phyloP scores from a whole-genome alignment of 1,284 basidiomycete species.

The Leccinum subfulvum region DNA sequence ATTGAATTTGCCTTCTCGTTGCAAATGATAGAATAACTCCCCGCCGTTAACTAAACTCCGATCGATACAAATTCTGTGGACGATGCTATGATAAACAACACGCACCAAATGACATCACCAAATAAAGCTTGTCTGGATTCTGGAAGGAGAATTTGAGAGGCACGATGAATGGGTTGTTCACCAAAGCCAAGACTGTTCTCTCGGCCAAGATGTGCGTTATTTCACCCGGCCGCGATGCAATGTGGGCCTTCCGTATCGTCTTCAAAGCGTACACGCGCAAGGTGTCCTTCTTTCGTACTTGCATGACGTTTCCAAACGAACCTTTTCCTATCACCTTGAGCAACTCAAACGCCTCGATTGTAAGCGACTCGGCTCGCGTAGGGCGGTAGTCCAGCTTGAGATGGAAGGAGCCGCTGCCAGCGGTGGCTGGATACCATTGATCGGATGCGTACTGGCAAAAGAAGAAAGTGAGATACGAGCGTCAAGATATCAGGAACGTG shows the following conservation, averaged over 20 bases:
- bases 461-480: conserved; percentile 6
- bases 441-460: conserved; percentile 61
- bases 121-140: conserved; percentile 94
- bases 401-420: conserved; percentile 90
- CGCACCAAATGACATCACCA: conserved; percentile 92
- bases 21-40: conserved; percentile 97
- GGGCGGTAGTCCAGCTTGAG: conserved; percentile 95
- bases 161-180: conserved; percentile 99
- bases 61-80: conserved; percentile 2
- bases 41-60: conserved; percentile 84
- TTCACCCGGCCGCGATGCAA: conserved; percentile 92
- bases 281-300: conserved; percentile 98
- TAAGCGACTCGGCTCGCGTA: conserved; percentile 76
- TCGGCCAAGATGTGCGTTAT: conserved; percentile 99
- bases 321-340: conserved; percentile 99
- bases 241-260: conserved; percentile 98
- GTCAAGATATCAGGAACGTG: conserved; percentile 1
- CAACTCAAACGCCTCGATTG: conserved; percentile 95
- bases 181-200: conserved; percentile 92
- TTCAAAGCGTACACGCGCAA: conserved; percentile 97
- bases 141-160: conserved; percentile 99
- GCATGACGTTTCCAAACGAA: conserved; percentile 97
- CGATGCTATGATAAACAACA: not conserved
- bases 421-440: conserved; percentile 87
- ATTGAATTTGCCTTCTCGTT: conserved; percentile 95